Evolutionary conservation across 2,329 filamentous ascomycete species (phyloP).

Genomic region (Alternaria sp.): DNA sequence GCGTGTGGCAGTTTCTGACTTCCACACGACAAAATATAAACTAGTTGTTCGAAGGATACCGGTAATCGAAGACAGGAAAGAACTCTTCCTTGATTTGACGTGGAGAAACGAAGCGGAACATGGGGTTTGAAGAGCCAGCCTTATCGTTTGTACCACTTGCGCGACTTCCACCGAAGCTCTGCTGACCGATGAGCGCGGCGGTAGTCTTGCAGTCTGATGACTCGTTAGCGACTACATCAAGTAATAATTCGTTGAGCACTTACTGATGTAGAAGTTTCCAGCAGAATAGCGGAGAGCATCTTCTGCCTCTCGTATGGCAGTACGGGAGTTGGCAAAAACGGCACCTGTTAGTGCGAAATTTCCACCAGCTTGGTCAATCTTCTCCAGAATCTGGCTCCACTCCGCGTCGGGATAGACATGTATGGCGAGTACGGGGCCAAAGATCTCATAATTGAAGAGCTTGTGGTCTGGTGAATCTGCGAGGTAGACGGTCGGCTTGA

Average conservation of each 20-base stretch:
- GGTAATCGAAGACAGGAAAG: constrained; percentile 55
- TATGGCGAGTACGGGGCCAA: constrained; percentile 78
- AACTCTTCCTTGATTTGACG: constrained; percentile 65
- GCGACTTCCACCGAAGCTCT: constrained; percentile 61
- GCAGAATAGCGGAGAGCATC: constrained; percentile 75
- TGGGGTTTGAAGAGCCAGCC: constrained; percentile 60
- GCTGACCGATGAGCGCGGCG: constrained; percentile 56
- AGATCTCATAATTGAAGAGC: constrained; percentile 79
- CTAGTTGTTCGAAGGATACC: constrained; percentile 59
- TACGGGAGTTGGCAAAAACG: constrained; percentile 74
- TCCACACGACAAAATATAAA: too few species aligned
- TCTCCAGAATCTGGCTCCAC: constrained; percentile 62
- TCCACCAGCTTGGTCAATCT: constrained; percentile 70
- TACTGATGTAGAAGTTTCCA: constrained; percentile 82
- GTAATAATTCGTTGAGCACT: constrained; percentile 14
- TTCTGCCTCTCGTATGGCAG: constrained; percentile 72
- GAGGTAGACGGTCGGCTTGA: constrained; percentile 81
- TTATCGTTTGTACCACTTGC: constrained; percentile 66
- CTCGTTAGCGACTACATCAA: neutral
- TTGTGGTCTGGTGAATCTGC: constrained; percentile 75
- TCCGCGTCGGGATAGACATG: constrained; percentile 78
- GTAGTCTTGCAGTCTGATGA: constrained; percentile 39
- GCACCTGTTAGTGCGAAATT: constrained; percentile 77
- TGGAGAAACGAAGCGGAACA: constrained; percentile 63
- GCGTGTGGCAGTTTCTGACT: too few species aligned